A percentile compares a stretch with the other conserved stretches of the same genome.
Evolutionary conservation across 805 yeast species (phyloP).

Genomic region (Pichia gijzeniarum): DNA sequence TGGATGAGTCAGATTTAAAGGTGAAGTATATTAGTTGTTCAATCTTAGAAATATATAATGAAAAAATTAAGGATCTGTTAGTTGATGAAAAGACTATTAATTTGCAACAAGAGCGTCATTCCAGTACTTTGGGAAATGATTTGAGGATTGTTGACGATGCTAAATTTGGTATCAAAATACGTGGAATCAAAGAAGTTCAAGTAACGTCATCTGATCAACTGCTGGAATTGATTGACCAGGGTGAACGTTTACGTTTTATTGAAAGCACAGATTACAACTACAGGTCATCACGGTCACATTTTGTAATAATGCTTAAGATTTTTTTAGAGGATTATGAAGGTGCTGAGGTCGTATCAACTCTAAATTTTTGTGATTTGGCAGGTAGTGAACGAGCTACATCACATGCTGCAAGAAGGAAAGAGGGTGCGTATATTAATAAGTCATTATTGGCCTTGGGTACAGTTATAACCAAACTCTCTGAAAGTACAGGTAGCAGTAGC

Average conservation of each 20-base stretch:
- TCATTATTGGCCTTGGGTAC: conserved; percentile 86
- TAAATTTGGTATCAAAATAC: conserved; percentile 61
- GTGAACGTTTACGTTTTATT: conserved; percentile 71
- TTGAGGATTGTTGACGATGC: conserved; percentile 76
- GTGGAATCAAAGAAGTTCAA: conserved; percentile 61
- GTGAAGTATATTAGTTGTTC: conserved; percentile 49
- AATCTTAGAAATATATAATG: conserved; percentile 84
- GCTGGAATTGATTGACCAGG: conserved; percentile 50
- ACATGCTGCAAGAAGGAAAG: conserved; percentile 77
- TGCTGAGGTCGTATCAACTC: conserved; percentile 45
- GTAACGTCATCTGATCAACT: conserved; percentile 57
- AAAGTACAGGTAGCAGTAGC: conserved; percentile 12
- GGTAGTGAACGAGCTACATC: conserved; percentile 90
- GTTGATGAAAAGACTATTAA: conserved; percentile 28
- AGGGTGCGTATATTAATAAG: conserved; percentile 89
- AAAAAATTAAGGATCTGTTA: conserved; percentile 72
- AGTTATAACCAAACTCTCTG: conserved; percentile 71
- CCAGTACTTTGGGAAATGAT: conserved; percentile 36
- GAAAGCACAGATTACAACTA: conserved; percentile 87
- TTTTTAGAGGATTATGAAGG: conserved; percentile 29
- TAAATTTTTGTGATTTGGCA: conserved; percentile 90
- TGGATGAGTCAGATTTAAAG: neutral
- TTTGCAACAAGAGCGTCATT: neutral
- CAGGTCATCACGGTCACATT: conserved; percentile 87
- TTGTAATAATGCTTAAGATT: conserved; percentile 68